Evolutionary conservation across 106 monocot genomes (phyloP).

Genomic region (Narthecium ossifragum): DNA sequence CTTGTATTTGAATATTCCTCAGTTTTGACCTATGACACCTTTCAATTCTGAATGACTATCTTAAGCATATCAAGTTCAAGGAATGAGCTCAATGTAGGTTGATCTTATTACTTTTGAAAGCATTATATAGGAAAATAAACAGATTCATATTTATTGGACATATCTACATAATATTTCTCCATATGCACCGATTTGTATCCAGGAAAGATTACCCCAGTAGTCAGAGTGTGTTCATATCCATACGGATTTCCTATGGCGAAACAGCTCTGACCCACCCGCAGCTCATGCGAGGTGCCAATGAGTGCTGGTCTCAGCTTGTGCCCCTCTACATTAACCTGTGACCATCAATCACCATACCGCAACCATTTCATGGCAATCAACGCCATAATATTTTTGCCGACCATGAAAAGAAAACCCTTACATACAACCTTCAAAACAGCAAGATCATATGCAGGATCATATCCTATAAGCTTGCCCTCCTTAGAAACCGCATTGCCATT

Average conservation of each 20-base stretch:
- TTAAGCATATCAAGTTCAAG: too few relatives aligned
- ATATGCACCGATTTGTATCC: background rate
- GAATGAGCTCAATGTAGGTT: too few relatives aligned
- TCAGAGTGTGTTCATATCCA: slow-evolving; percentile 85
- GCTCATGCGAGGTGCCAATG: slow-evolving; percentile 60
- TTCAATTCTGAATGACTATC: too few relatives aligned
- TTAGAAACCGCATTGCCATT: slow-evolving; percentile 44
- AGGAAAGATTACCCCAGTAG: slow-evolving; percentile 59
- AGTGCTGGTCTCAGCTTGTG: slow-evolving; percentile 56
- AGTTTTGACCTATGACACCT: too few relatives aligned
- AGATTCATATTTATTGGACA: too few relatives aligned
- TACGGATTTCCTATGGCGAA: slow-evolving; percentile 94
- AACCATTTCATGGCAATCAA: background rate
- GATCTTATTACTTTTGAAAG: too few relatives aligned
- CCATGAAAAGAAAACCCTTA: background rate
- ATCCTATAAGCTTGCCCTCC: slow-evolving; percentile 76
- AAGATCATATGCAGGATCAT: slow-evolving; percentile 82
- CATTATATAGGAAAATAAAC: too few relatives aligned
- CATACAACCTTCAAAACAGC: slow-evolving; percentile 73
- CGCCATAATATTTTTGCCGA: background rate
- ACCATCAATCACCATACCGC: background rate
- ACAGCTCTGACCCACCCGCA: slow-evolving; percentile 86
- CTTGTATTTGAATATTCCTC: too few relatives aligned
- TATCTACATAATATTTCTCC: too few relatives aligned
- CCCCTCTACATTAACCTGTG: slow-evolving; percentile 64